A percentile compares a stretch with the other conserved stretches of the same genome.
phyloP scores from a whole-genome alignment of 2,329 filamentous ascomycete genomes.

The Diplodia scrobiculata region DNA sequence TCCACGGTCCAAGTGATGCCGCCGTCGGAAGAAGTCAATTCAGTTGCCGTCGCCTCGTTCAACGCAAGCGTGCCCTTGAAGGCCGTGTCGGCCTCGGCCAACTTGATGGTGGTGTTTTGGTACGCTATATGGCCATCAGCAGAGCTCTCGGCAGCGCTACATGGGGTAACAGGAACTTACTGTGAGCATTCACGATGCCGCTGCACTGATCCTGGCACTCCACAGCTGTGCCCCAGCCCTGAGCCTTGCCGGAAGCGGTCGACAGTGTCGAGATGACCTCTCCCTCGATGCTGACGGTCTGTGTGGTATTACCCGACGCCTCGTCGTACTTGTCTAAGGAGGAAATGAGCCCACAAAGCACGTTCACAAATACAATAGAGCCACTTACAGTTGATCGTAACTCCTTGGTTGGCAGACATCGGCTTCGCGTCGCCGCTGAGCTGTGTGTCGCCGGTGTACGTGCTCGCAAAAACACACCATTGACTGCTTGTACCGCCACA shows the following conservation, averaged over 20 bases:
- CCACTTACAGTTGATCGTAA: slow-evolving; percentile 46
- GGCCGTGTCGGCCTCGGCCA: slow-evolving; percentile 42
- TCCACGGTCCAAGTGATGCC: slow-evolving; percentile 51
- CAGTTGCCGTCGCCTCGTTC: slow-evolving; percentile 45
- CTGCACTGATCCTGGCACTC: slow-evolving; percentile 47
- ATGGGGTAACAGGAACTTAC: slow-evolving; percentile 33
- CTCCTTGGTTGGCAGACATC: slow-evolving; percentile 35
- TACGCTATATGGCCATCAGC: slow-evolving; percentile 3
- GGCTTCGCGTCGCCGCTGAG: slow-evolving; percentile 40
- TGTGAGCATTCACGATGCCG: slow-evolving; percentile 47
- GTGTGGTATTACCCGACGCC: slow-evolving; percentile 47
- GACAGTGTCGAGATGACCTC: slow-evolving; percentile 49
- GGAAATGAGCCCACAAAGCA: not conserved
- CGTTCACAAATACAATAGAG: not conserved
- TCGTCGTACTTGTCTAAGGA: slow-evolving; percentile 45
- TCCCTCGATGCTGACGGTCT: slow-evolving; percentile 46
- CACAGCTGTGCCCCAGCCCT: slow-evolving; percentile 51
- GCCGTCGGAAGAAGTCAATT: slow-evolving; percentile 47
- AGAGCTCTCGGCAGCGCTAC: not conserved
- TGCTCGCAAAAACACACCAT: slow-evolving; percentile 51
- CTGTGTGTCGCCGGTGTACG: slow-evolving; percentile 38
- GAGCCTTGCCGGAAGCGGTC: slow-evolving; percentile 47
- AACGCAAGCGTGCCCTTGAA: slow-evolving; percentile 46
- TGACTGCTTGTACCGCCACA: slow-evolving; percentile 29
- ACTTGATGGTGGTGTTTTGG: slow-evolving; percentile 43